These are phyloP conservation scores for Mychonastes homosphaera DNA, from an alignment of 139 green algal genomes.

Conservation along the genomic window DNA sequence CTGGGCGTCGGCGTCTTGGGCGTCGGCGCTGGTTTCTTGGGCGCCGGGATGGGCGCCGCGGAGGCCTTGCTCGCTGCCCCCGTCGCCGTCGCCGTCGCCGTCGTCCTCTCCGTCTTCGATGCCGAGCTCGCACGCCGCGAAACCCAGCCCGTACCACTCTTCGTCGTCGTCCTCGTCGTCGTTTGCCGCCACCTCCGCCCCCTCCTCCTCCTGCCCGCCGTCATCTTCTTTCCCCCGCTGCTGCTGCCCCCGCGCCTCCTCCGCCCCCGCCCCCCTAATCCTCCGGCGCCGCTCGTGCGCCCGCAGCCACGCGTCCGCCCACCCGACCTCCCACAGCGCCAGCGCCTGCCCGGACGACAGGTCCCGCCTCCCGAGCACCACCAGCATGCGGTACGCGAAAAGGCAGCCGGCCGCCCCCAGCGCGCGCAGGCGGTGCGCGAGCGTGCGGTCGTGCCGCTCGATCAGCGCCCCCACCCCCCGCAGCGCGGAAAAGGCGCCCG, in stretches of 20 bases:
- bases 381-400: slow-evolving; percentile 75
- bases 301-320: slow-evolving; percentile 27
- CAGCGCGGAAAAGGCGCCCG: slow-evolving; percentile 60
- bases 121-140: background rate
- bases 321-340: slow-evolving; percentile 48
- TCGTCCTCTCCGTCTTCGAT: background rate
- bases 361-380: slow-evolving; percentile 70
- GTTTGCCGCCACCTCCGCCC: too few relatives aligned
- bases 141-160: too few relatives aligned
- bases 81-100: too few relatives aligned
- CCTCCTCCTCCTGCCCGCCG: too few relatives aligned
- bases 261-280: too few relatives aligned
- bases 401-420: slow-evolving; percentile 56
- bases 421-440: slow-evolving; percentile 29
- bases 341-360: slow-evolving; percentile 33
- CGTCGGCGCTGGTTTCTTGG: background rate
- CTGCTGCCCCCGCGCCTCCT: slow-evolving; percentile 3
- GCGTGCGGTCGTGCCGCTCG: slow-evolving; percentile 6
- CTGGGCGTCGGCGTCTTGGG: background rate
- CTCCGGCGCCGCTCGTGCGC: background rate
- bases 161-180: too few relatives aligned
- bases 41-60: background rate
- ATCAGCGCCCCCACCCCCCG: slow-evolving; percentile 27
- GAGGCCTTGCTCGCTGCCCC: background rate
- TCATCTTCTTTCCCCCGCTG: too few relatives aligned